phyloP scores from a whole-genome alignment of 2,329 filamentous ascomycete genomes.

The Ascochyta pisi region DNA sequence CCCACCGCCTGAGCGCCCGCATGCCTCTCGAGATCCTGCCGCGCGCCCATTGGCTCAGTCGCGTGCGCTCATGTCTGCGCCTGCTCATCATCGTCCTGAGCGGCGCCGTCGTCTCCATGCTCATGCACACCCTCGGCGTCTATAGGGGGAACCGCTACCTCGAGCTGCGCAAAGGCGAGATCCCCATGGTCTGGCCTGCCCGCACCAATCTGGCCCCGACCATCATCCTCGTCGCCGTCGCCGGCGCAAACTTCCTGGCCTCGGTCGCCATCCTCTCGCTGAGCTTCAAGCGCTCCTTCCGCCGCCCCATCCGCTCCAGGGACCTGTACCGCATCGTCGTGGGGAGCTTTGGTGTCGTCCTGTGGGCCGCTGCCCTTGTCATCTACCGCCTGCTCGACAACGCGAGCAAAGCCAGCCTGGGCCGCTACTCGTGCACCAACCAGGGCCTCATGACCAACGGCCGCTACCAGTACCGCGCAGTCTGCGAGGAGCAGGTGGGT shows the following conservation, averaged over 20 bases:
- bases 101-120: slow-evolving; percentile 44
- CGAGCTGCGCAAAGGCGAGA: slow-evolving; percentile 46
- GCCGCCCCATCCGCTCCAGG: slow-evolving; percentile 43
- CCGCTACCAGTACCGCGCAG: slow-evolving; percentile 46
- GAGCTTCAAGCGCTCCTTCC: slow-evolving; percentile 43
- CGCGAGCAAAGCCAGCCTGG: slow-evolving; percentile 47
- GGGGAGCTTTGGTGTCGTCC: slow-evolving; percentile 43
- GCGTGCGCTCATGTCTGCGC: slow-evolving; percentile 45
- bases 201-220: slow-evolving; percentile 47
- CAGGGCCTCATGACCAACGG: slow-evolving; percentile 45
- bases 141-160: slow-evolving; percentile 45
- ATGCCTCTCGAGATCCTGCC: slow-evolving; percentile 41
- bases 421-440: slow-evolving; percentile 46
- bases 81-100: slow-evolving; percentile 48
- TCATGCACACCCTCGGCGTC: slow-evolving; percentile 47
- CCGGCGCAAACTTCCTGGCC: slow-evolving; percentile 43
- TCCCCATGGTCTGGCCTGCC: slow-evolving; percentile 49
- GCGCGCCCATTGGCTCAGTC: slow-evolving; percentile 45
- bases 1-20: slow-evolving; percentile 30
- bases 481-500: slow-evolving; percentile 48
- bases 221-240: slow-evolving; percentile 43
- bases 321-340: slow-evolving; percentile 45
- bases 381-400: slow-evolving; percentile 45
- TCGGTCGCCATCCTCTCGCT: slow-evolving; percentile 43
- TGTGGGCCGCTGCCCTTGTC: slow-evolving; percentile 42